Percentiles rank a stretch among this genome's conserved stretches.
Conservation (phyloP, 345 rosid genomes). For the Gossypium longicalyx region DNA sequence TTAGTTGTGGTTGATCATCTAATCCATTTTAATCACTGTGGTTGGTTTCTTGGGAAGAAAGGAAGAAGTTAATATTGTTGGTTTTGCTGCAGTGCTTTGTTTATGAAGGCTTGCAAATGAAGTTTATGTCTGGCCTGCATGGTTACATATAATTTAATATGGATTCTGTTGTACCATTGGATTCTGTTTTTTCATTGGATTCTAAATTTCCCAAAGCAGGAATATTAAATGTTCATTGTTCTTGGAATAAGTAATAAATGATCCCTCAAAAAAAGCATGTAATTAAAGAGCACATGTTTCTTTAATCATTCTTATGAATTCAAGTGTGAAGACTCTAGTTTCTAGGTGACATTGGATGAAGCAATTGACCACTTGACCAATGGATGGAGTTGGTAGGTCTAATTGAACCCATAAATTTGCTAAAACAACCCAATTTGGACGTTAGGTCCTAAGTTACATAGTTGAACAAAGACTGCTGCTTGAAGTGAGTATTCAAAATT, state of each 20-base stretch:
- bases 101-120: constrained; percentile 6
- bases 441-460: neutral
- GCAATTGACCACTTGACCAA: constrained; percentile 6
- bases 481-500: neutral
- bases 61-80: neutral
- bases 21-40: neutral
- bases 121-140: neutral
- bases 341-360: neutral
- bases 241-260: neutral
- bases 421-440: neutral
- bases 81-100: neutral
- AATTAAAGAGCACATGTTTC: neutral
- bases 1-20: neutral
- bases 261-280: neutral
- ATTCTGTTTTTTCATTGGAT: neutral
- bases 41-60: neutral
- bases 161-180: neutral
- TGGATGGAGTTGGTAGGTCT: neutral
- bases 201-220: neutral
- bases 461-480: neutral
- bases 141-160: neutral
- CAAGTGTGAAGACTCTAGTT: neutral
- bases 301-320: neutral
- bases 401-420: neutral
- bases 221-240: neutral